phyloP scores from a whole-genome alignment of 345 rosid species.

The Gossypium rotundifolium region DNA sequence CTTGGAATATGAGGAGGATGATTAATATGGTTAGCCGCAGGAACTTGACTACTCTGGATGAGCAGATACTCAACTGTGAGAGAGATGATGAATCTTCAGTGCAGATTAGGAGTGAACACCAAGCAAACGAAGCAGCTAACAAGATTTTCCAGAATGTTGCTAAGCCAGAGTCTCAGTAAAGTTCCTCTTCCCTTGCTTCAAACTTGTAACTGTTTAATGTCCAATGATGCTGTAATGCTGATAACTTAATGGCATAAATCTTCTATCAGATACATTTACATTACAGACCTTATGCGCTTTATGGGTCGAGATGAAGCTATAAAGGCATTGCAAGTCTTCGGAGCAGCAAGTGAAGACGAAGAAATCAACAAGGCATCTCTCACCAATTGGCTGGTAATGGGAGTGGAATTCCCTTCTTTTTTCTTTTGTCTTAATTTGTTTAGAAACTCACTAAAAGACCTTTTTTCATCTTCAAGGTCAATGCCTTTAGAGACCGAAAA shows the following conservation, averaged over 20 bases:
- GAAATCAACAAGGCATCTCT: slow-evolving; percentile 32
- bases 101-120: slow-evolving; percentile 28
- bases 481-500: slow-evolving; percentile 33
- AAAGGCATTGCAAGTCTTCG: slow-evolving; percentile 24
- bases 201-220: not conserved
- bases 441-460: not conserved
- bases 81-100: slow-evolving; percentile 30
- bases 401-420: not conserved
- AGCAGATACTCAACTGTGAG: slow-evolving; percentile 36
- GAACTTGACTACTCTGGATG: slow-evolving; percentile 40
- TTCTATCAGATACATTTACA: slow-evolving; percentile 26
- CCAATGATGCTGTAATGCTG: not conserved
- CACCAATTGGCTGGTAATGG: slow-evolving; percentile 37
- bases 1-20: slow-evolving; percentile 44
- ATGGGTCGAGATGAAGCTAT: slow-evolving; percentile 35
- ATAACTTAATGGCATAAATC: not conserved
- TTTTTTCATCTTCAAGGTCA: slow-evolving; percentile 19
- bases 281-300: slow-evolving; percentile 35
- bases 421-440: not conserved
- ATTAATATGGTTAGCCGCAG: slow-evolving; percentile 28
- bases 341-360: slow-evolving; percentile 14
- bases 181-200: slow-evolving; percentile 6
- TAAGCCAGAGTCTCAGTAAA: slow-evolving; percentile 33
- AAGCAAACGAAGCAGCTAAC: slow-evolving; percentile 39
- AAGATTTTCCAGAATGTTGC: slow-evolving; percentile 44